phyloP scores from a whole-genome alignment of 2,329 filamentous ascomycete genomes.

The Nemania abortiva region DNA sequence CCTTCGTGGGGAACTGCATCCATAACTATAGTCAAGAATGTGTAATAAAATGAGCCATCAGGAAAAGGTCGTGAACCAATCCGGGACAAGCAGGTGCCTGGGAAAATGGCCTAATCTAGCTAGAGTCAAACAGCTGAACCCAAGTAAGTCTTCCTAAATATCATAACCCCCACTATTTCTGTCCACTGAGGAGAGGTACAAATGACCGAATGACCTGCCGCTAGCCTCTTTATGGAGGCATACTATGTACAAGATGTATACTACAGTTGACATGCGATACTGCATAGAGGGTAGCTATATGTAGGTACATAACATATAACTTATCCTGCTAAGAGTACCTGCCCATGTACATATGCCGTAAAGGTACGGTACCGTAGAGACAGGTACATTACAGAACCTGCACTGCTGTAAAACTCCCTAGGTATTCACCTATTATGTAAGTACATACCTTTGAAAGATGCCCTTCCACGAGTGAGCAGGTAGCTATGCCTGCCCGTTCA shows the following conservation, averaged over 20 bases:
- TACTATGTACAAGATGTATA: not conserved
- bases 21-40: not conserved
- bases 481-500: not conserved
- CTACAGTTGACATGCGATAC: not conserved
- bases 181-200: constrained; percentile 20
- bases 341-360: not conserved
- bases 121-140: constrained; percentile 21
- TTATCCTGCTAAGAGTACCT: not conserved
- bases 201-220: constrained; percentile 34
- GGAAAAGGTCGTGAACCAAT: constrained; percentile 31
- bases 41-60: constrained; percentile 1
- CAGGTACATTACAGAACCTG: not conserved
- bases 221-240: constrained; percentile 26
- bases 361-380: not conserved
- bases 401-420: not conserved
- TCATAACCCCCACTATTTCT: constrained; percentile 16
- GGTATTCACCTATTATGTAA: not conserved
- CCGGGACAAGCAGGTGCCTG: constrained; percentile 35
- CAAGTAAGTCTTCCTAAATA: constrained; percentile 13
- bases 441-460: not conserved
- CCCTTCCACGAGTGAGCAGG: not conserved
- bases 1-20: not conserved
- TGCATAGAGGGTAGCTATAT: not conserved
- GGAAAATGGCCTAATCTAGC: constrained; percentile 21
- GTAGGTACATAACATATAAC: constrained; percentile 1